Evolutionary conservation across 306 rosid species (phyloP).

Genomic region (Vigna nakashimae): DNA sequence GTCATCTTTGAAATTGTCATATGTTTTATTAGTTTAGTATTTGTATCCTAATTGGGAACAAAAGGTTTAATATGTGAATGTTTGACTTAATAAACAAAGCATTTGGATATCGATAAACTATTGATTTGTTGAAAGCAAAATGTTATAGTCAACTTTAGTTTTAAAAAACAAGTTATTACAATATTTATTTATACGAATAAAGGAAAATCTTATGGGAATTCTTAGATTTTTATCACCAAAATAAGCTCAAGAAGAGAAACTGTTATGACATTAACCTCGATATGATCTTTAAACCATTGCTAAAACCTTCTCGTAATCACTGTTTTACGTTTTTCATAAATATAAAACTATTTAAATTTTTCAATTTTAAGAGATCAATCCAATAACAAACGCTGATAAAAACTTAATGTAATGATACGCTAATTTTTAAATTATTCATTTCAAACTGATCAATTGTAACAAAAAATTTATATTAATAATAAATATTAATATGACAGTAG

Average conservation of each 20-base stretch:
- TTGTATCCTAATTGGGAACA: conserved; percentile 36
- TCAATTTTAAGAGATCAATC: not conserved
- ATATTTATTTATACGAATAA: not conserved
- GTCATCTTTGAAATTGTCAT: conserved; percentile 23
- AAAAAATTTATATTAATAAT: not conserved
- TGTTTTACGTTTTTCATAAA: not conserved
- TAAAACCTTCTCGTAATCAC: not conserved
- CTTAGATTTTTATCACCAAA: not conserved
- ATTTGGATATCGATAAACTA: not conserved
- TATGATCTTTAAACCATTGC: not conserved
- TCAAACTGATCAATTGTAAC: not conserved
- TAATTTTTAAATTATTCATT: not conserved
- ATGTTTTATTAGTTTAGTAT: conserved; percentile 16
- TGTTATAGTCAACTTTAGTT: conserved; percentile 4
- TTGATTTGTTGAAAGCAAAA: conserved; percentile 31
- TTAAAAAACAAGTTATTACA: not conserved
- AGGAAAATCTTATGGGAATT: not conserved
- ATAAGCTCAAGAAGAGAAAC: not conserved
- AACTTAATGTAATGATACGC: not conserved
- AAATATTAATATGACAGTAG: not conserved
- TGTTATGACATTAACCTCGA: not conserved
- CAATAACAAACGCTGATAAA: not conserved
- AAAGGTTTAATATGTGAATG: not conserved
- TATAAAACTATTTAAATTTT: not conserved
- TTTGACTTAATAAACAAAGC: conserved; percentile 17